Evolutionary conservation across 371 early-diverging fungal genomes (phyloP), one percentile per base, ranked within the genome.

Genomic region (Phascolomyces articulosus): DNA sequence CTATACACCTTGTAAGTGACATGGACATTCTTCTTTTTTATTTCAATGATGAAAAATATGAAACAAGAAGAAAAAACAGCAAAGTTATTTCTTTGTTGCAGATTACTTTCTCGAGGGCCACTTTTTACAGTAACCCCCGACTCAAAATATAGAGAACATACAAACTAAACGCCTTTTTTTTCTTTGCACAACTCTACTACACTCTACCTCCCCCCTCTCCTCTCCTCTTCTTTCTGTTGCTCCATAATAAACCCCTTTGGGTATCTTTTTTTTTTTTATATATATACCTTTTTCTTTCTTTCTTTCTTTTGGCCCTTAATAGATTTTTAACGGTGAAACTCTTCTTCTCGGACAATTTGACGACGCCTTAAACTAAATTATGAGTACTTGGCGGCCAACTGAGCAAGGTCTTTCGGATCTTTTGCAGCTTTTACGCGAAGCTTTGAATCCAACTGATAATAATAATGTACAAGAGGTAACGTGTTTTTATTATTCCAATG

Each of bases 381-480:
- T 82, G 82, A 79, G 77, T 62, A 60, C 62, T 49, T 82, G 82
- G 82, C 82, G 79, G 64, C 82, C 82, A 21, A 73, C 73, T 49
- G 71, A 75, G 49, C 77, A 82, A 74, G 82, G 82, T 65, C 77
- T 82, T 66, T 69, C 74, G 56, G 82, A 82, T 65, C 71, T 82
- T 29, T 68, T 82, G 63, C 70, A 79, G 49, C 73, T 82, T 57
- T 69, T 82, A 21, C 75, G 74, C 55, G 79, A 82, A 65, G 82
- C 82, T 51, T 67, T 82, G 47, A 77, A 72, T 56, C 82, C 82
- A 16, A 77, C 72, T 23, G 72, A 77, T 62, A 73, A 78, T 58
- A 66, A 73, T 3, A 70, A 60, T 63, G 79, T 85, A 13, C 77
- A 80, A 69, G 69, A 77, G 67, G 82, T 80, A 75, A 4, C 8